Evolutionary conservation across 495 filamentous ascomycete genomes (phyloP).

Genomic region (Neurospora cerealis): DNA sequence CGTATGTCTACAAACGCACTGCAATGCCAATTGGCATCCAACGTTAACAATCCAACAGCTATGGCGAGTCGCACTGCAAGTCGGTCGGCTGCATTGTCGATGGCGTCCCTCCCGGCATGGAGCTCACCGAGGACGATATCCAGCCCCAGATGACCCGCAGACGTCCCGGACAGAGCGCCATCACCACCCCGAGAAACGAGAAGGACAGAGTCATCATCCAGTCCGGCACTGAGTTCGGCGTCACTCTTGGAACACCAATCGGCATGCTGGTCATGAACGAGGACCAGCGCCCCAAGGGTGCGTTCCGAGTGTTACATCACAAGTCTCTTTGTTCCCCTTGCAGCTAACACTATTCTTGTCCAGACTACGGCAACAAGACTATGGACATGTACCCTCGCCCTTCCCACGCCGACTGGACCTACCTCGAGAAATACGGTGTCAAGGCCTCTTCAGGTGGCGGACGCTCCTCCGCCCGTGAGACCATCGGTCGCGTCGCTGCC

Average conservation of each 20-base stretch:
- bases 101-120: constrained; percentile 80
- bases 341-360: not conserved
- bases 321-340: not conserved
- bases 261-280: constrained; percentile 81
- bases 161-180: constrained; percentile 78
- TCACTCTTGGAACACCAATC: constrained; percentile 90
- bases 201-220: constrained; percentile 89
- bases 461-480: constrained; percentile 86
- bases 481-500: constrained; percentile 88
- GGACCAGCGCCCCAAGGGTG: constrained; percentile 73
- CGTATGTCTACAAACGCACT: constrained; percentile 42
- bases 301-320: not conserved
- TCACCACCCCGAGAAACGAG: constrained; percentile 89
- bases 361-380: constrained; percentile 79
- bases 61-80: constrained; percentile 83
- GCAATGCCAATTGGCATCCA: not conserved
- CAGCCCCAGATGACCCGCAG: constrained; percentile 91
- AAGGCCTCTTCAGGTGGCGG: constrained; percentile 91
- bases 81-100: constrained; percentile 89
- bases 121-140: constrained; percentile 80
- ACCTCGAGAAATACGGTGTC: constrained; percentile 93
- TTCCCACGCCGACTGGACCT: constrained; percentile 93
- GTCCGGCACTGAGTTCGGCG: constrained; percentile 85
- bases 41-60: constrained; percentile 38
- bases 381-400: constrained; percentile 90